Conservation (phyloP, 352 stramenopile genomes). For the Phytophthora vignae region DNA sequence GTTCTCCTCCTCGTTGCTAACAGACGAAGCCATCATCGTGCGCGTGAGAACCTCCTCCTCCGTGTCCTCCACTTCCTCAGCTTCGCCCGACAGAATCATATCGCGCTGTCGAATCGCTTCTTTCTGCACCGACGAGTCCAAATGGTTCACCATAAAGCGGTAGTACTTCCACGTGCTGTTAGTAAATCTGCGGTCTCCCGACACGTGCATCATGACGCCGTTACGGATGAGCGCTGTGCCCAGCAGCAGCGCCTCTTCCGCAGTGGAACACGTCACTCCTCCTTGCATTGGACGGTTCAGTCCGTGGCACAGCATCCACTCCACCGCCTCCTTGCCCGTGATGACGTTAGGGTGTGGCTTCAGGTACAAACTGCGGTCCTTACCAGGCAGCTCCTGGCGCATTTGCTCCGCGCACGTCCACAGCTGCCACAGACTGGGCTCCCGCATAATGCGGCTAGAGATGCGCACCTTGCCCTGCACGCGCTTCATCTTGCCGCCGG, state of each 20-base stretch:
- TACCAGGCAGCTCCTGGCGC: slow-evolving; percentile 70
- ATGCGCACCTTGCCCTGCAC: slow-evolving; percentile 86
- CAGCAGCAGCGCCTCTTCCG: slow-evolving; percentile 83
- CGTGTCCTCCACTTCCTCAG: slow-evolving; percentile 79
- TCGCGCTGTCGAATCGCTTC: slow-evolving; percentile 63
- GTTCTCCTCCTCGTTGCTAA: slow-evolving; percentile 71
- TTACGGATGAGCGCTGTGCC: slow-evolving; percentile 75
- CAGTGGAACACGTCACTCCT: slow-evolving; percentile 85
- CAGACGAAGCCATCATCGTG: slow-evolving; percentile 66
- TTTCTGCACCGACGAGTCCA: slow-evolving; percentile 59
- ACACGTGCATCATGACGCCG: slow-evolving; percentile 77
- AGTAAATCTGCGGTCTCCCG: slow-evolving; percentile 72
- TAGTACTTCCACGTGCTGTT: slow-evolving; percentile 92
- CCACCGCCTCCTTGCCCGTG: slow-evolving; percentile 78
- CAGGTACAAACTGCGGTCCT: slow-evolving; percentile 84
- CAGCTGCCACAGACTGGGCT: slow-evolving; percentile 85
- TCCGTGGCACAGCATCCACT: slow-evolving; percentile 90
- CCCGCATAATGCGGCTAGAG: slow-evolving; percentile 85
- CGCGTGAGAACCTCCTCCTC: slow-evolving; percentile 67
- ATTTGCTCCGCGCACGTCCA: slow-evolving; percentile 89
- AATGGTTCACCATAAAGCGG: slow-evolving; percentile 83
- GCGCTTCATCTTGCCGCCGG: slow-evolving; percentile 86
- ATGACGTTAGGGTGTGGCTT: slow-evolving; percentile 85
- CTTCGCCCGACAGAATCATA: slow-evolving; percentile 77
- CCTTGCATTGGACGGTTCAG: slow-evolving; percentile 86